Percentiles rank a stretch among this genome's conserved stretches.
phyloP scores from a whole-genome alignment of 331 rosid species.

The Arachis monticola region DNA sequence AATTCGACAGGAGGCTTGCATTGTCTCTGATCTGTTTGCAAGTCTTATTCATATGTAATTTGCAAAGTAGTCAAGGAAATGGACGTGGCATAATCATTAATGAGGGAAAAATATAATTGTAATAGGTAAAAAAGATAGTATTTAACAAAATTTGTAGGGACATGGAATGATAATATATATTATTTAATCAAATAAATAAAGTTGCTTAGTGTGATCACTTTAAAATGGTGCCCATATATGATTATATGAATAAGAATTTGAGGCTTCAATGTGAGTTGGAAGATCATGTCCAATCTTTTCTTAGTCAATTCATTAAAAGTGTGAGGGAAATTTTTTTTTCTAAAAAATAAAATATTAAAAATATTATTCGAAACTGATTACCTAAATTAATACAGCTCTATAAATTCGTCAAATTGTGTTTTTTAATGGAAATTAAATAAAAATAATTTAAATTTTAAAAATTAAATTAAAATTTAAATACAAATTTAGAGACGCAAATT shows the following conservation, averaged over 20 bases:
- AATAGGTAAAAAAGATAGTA: neutral
- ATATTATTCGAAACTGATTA: too few species aligned
- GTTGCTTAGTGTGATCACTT: neutral
- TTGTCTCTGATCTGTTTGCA: too few species aligned
- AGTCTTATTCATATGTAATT: too few species aligned
- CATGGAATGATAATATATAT: neutral
- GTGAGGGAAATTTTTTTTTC: too few species aligned
- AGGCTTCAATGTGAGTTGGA: neutral
- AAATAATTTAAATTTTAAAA: too few species aligned
- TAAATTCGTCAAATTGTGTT: neutral
- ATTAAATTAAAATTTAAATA: too few species aligned
- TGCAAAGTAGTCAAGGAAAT: neutral
- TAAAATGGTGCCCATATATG: neutral
- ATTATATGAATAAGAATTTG: neutral
- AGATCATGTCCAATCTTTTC: too few species aligned
- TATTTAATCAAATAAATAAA: conserved; percentile 7
- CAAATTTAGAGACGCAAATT: too few species aligned
- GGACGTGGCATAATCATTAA: neutral
- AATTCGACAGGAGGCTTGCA: too few species aligned
- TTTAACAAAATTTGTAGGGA: conserved; percentile 20
- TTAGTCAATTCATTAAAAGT: too few species aligned
- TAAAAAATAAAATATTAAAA: too few species aligned
- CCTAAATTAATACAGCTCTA: neutral
- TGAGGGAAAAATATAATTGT: neutral
- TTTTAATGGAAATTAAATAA: too few species aligned